Conservation (phyloP, 345 rosid genomes). For the Rhodamnia argentea region DNA sequence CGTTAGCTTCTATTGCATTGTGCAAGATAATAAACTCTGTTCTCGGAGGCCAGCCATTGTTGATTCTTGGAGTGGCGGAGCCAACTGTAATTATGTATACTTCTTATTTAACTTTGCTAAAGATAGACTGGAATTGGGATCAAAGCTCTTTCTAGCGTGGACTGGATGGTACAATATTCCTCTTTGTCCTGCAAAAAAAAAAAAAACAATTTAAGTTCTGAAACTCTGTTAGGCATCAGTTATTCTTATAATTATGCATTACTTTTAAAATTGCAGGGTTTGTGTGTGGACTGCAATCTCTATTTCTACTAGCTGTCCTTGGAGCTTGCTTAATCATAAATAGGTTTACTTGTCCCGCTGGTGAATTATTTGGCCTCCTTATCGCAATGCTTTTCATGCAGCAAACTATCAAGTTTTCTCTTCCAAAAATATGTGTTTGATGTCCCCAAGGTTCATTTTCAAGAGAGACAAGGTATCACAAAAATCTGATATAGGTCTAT, state of each 20-base stretch:
- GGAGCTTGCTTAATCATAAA: conserved; percentile 93
- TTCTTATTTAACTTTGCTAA: conserved; percentile 90
- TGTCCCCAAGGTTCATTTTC: neutral
- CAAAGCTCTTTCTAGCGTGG: conserved; percentile 83
- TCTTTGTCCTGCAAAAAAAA: neutral
- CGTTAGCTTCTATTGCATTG: conserved; percentile 82
- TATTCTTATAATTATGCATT: neutral
- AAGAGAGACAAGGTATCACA: neutral
- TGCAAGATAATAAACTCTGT: conserved; percentile 81
- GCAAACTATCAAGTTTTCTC: conserved; percentile 34
- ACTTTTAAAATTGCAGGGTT: conserved; percentile 38
- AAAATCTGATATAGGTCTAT: neutral
- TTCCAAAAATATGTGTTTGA: neutral
- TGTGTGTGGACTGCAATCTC: conserved; percentile 86
- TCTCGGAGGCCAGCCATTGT: conserved; percentile 79
- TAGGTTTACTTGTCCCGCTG: conserved; percentile 86
- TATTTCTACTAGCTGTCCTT: conserved; percentile 68
- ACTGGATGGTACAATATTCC: conserved; percentile 58
- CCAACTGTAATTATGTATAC: conserved; percentile 97
- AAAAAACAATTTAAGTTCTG: neutral
- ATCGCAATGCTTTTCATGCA: conserved; percentile 95
- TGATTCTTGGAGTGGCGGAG: conserved; percentile 96
- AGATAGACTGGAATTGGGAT: conserved; percentile 62
- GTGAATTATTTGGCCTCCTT: conserved; percentile 85
- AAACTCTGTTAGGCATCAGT: neutral